Conservation (phyloP, 352 stramenopile genomes). For the Pilasporangium apinafurcum region DNA sequence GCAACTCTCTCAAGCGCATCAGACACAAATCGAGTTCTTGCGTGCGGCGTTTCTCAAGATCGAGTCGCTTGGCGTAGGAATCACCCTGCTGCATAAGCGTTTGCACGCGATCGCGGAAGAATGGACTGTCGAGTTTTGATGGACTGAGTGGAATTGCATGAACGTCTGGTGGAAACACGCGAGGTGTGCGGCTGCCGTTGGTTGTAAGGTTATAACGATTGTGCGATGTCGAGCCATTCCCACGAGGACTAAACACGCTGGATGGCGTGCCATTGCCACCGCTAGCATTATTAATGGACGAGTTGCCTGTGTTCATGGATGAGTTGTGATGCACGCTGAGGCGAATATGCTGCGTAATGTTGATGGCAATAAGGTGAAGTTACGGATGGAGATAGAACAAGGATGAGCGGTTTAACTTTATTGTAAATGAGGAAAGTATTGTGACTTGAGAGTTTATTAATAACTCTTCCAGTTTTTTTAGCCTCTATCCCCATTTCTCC, state of each 20-base stretch:
- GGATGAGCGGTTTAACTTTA: too few species aligned
- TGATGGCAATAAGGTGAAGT: too few species aligned
- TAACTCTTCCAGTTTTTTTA: too few species aligned
- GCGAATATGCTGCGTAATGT: too few species aligned
- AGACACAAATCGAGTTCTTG: slow-evolving; percentile 43
- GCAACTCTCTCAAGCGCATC: slow-evolving; percentile 19
- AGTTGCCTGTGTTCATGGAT: slow-evolving; percentile 10
- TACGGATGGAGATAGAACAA: too few species aligned
- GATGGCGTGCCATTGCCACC: not conserved
- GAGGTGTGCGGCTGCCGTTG: slow-evolving; percentile 24
- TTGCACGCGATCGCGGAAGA: slow-evolving; percentile 60
- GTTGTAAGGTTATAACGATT: slow-evolving; percentile 37
- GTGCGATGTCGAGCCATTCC: slow-evolving; percentile 1
- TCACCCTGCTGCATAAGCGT: slow-evolving; percentile 70
- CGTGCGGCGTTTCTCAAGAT: slow-evolving; percentile 45
- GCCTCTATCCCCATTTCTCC: too few species aligned
- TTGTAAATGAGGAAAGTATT: too few species aligned
- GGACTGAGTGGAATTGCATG: slow-evolving; percentile 53
- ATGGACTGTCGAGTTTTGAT: slow-evolving; percentile 62
- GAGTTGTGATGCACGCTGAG: too few species aligned
- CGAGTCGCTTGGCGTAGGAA: slow-evolving; percentile 61
- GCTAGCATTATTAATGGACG: not conserved
- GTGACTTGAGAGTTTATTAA: too few species aligned
- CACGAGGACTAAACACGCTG: slow-evolving; percentile 11
- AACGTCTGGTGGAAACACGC: slow-evolving; percentile 49